Evolutionary conservation across 78 protist species (phyloP), one percentile per base, ranked within the genome.

Genomic region (Dictyostelium citrinum): DNA sequence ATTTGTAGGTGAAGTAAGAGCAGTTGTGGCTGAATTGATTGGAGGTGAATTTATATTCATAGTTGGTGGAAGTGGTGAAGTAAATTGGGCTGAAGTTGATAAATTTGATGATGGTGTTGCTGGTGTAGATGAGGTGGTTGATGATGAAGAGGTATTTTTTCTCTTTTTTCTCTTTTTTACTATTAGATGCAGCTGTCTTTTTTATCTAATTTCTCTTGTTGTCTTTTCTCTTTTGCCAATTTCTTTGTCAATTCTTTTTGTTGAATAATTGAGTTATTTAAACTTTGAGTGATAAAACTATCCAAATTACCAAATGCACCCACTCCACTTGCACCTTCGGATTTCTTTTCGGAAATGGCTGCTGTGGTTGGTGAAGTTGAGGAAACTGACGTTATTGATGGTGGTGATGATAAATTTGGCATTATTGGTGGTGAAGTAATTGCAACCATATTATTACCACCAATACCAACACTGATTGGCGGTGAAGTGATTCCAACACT

Each of bases 291-390:
- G 4, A 70, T 70, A 70, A 70, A 70, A 5, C 24, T 16, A 70
- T 70, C 45, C 33, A 70, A 70, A 70, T 70, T 70, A 33, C 77
- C 77, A 70, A 70, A 70, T 33, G 77, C 77, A 4, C 77, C 77
- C 31, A 29, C 35, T 11, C 77, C 77, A 70, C 24, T 33, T 3
- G 39, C 7, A 17, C 24, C 45, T 16, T 33, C 77, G 14, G 77
- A 7, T 33, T 70, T 70, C 35, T 64, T 64, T 64, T 64, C 72
- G 4, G 11, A 2, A 31, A 33, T 70, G 11, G 2, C 37, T 11
- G 31, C 72, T 27, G 24, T 27, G 3, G 71, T 22, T 24, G 76
- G 35, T 68, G 76, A 24, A 6, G 39, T 70, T 70, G 43, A 29
- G 4, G 27, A 24, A 0, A 67, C 17, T 29, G 75, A 10, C 10